Evolutionary conservation across 352 stramenopile genomes (phyloP).

Genomic region (Globisporangium rhizosaccharum): DNA sequence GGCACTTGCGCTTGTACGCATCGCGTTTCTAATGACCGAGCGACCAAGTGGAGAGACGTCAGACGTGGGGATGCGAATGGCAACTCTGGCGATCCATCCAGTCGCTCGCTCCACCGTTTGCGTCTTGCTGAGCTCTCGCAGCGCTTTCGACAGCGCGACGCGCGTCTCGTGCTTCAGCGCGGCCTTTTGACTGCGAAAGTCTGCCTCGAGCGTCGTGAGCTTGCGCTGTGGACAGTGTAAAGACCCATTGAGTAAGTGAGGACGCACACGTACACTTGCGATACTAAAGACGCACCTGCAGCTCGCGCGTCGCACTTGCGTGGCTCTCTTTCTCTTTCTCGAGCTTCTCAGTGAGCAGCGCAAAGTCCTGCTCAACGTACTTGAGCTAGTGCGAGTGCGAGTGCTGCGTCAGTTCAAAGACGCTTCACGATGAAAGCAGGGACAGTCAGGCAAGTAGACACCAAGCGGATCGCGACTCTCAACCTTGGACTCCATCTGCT

Average conservation of each 20-base stretch:
- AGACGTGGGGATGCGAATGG: background rate
- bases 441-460: background rate
- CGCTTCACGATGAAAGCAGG: background rate
- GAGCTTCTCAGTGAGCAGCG: constrained; percentile 40
- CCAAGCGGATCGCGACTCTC: background rate
- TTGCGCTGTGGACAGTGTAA: constrained; percentile 31
- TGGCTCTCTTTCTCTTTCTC: constrained; percentile 62
- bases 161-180: constrained; percentile 54
- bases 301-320: constrained; percentile 25
- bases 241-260: background rate
- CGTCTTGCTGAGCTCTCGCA: constrained; percentile 51
- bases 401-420: background rate
- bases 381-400: constrained; percentile 32
- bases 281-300: constrained; percentile 25
- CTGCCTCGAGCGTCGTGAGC: constrained; percentile 29
- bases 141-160: constrained; percentile 43
- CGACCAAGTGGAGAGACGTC: background rate
- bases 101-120: constrained; percentile 38
- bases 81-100: background rate
- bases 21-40: constrained; percentile 50
- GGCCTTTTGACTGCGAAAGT: constrained; percentile 27
- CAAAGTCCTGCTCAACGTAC: constrained; percentile 64
- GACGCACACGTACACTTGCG: background rate
- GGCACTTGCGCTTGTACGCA: constrained; percentile 77
- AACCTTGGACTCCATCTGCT: constrained; percentile 64